Evolutionary conservation across 164 flowering plant species (phyloP), one percentile per base, ranked within the genome.

Genomic region (Annona cherimola): DNA sequence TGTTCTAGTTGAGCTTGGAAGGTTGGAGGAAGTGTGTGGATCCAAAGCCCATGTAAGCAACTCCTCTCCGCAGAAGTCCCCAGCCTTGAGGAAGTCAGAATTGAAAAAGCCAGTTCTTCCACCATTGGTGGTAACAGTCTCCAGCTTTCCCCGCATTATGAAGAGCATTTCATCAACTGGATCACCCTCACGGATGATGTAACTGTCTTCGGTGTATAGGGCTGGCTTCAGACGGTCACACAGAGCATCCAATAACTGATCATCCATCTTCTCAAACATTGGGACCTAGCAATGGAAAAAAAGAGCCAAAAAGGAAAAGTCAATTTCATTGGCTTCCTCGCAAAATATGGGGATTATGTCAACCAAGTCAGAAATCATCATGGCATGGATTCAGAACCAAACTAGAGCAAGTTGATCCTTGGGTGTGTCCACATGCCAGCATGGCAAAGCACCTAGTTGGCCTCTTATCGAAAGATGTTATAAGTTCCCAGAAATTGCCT

Each of bases 51-150:
- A 95, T 4, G 98, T 90, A 35, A 95, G 91, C 20, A 95, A 92
- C 73, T 91, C 98, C 73, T 95, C 99, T 14, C 99, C 99, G 80
- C 99, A 95, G 71, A 95, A 95, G 70, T 93, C 99, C 12, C 98
- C 98, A 0, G 93, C 94, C 73, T 84, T 87, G 69, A 95, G 88
- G 70, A 79, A 70, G 20, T 86, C 92, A 1, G 92, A 85, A 77
- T 93, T 95, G 76, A 95, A 90, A 76, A 95, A 93, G 1, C 99
- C 99, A 1, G 96, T 88, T 62, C 97, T 79, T 62, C 99, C 98
- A 61, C 98, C 99, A 71, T 93, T 91, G 19, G 98, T 95, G 42
- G 98, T 95, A 55, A 85, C 81, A 2, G 88, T 86, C 66, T 80
- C 72, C 12, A 95, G 88, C 80, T 85, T 88, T 44, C 99, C 99